A percentile compares a stretch with the other conserved stretches of the same genome.
Evolutionary conservation across 371 early-diverging fungal genomes (phyloP).

Genomic region (Mortierella sp.): DNA sequence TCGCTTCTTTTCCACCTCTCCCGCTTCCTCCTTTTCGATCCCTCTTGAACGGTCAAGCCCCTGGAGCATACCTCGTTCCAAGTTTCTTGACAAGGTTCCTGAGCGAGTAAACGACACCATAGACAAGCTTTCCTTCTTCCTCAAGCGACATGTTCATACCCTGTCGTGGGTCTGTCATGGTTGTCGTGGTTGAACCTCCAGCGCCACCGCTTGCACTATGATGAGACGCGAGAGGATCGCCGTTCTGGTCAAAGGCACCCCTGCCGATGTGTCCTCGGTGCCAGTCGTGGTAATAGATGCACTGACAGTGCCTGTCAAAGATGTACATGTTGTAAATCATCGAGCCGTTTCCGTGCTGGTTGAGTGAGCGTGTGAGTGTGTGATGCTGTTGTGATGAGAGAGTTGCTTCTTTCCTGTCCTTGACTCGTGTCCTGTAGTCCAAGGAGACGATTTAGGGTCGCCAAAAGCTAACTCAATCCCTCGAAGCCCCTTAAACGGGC

Average conservation of each 20-base stretch:
- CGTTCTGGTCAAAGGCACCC: slow-evolving; percentile 41
- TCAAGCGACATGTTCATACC: slow-evolving; percentile 82
- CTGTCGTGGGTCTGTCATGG: slow-evolving; percentile 57
- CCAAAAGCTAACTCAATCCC: too few relatives aligned
- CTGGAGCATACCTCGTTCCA: slow-evolving; percentile 56
- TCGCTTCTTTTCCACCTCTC: too few relatives aligned
- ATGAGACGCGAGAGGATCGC: slow-evolving; percentile 38
- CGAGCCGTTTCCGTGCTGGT: slow-evolving; percentile 52
- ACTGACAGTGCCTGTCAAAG: slow-evolving; percentile 92
- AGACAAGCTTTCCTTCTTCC: slow-evolving; percentile 91
- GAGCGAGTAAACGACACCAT: slow-evolving; percentile 90
- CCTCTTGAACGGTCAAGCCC: too few relatives aligned
- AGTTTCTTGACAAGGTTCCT: slow-evolving; percentile 89
- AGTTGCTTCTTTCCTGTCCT: too few relatives aligned
- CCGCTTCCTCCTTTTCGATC: too few relatives aligned
- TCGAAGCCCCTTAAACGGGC: too few relatives aligned
- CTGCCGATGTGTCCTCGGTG: slow-evolving; percentile 57
- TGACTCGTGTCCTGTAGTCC: too few relatives aligned
- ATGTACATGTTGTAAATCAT: slow-evolving; percentile 89
- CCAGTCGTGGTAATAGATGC: slow-evolving; percentile 89
- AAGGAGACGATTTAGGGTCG: too few relatives aligned
- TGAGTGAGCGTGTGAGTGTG: too few relatives aligned
- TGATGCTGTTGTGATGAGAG: too few relatives aligned
- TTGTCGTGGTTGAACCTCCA: slow-evolving; percentile 50
- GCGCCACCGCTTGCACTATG: slow-evolving; percentile 35